These are phyloP conservation scores for Tricholoma terreum DNA, from an alignment of 768 basidiomycete species.

Conservation along the genomic window DNA sequence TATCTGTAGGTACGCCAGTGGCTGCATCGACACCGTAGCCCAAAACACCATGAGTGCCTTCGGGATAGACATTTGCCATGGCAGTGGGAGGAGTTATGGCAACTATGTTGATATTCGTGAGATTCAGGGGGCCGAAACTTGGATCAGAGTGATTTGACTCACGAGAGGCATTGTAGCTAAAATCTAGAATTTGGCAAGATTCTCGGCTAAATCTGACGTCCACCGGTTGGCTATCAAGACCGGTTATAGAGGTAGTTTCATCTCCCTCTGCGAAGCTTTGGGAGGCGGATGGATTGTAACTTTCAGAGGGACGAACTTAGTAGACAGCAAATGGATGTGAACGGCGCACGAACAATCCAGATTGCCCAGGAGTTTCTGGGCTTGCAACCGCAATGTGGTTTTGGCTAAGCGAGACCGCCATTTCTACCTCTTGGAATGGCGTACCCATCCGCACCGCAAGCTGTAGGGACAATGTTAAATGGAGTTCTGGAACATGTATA, in stretches of 20 bases:
- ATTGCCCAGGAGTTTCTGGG: background rate
- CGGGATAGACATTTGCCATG: background rate
- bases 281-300: background rate
- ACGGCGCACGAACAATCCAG: background rate
- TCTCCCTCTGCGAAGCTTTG: background rate
- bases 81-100: background rate
- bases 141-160: background rate
- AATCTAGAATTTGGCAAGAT: background rate
- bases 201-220: background rate
- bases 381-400: background rate
- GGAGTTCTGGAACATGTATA: background rate
- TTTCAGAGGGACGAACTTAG: background rate
- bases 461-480: background rate
- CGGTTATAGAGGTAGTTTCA: background rate
- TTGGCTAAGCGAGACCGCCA: background rate
- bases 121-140: background rate
- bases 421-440: background rate
- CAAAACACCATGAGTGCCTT: background rate
- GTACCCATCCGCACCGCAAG: background rate
- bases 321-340: background rate
- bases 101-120: background rate
- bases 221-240: background rate
- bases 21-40: background rate
- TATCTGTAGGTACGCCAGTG: background rate
- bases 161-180: background rate